A percentile compares a stretch with the other conserved stretches of the same genome.
phyloP scores from a whole-genome alignment of 176 grass and related monocot genomes.

The Phoenix dactylifera region DNA sequence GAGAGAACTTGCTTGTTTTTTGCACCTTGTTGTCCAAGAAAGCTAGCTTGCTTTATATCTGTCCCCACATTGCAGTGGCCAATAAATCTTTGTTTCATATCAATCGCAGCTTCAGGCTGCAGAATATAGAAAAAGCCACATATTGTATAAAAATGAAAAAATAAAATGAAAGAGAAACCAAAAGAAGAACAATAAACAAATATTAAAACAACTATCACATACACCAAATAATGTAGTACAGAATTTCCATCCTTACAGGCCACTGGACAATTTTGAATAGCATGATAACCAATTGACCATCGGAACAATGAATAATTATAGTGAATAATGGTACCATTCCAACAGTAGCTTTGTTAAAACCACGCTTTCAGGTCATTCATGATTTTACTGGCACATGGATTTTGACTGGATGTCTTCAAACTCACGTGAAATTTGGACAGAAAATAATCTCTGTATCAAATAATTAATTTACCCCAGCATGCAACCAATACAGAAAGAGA shows the following conservation, averaged over 20 bases:
- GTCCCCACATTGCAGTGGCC: conserved; percentile 89
- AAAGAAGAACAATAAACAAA: not conserved
- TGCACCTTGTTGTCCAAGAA: conserved; percentile 76
- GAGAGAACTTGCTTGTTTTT: not conserved
- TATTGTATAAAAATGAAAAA: conserved; percentile 23
- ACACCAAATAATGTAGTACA: conserved; percentile 1
- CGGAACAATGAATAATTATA: too few relatives aligned
- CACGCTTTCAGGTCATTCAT: too few relatives aligned
- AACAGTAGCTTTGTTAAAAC: too few relatives aligned
- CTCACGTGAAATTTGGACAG: too few relatives aligned
- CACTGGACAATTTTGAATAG: too few relatives aligned
- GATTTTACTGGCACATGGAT: too few relatives aligned
- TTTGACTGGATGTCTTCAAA: too few relatives aligned
- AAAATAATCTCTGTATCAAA: too few relatives aligned
- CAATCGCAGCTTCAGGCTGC: conserved; percentile 73
- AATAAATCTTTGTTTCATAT: conserved; percentile 98
- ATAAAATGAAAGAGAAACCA: conserved; percentile 20
- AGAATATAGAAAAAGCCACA: not conserved
- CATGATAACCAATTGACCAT: too few relatives aligned
- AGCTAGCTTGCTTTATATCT: conserved; percentile 98
- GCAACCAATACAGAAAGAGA: too few relatives aligned
- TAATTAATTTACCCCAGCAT: too few relatives aligned
- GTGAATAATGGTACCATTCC: too few relatives aligned
- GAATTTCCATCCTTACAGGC: not conserved
- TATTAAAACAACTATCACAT: not conserved